phyloP scores from a whole-genome alignment of 768 basidiomycete genomes.

The Suillus subalutaceus region DNA sequence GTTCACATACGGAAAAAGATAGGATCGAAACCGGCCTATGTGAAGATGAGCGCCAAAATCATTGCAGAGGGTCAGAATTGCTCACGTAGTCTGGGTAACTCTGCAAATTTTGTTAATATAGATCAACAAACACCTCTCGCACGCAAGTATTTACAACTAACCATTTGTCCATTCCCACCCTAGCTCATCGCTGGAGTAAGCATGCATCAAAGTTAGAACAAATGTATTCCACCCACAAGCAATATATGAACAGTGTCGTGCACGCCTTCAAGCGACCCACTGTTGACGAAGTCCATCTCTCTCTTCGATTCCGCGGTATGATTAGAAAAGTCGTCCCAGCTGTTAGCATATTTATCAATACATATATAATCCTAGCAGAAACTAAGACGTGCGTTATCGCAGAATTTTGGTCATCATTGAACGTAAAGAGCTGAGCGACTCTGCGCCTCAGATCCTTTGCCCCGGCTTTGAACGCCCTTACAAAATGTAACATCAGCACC shows the following conservation, averaged over 20 bases:
- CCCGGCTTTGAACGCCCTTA: slow-evolving; percentile 21
- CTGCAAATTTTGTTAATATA: slow-evolving; percentile 13
- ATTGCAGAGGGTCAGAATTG: background rate
- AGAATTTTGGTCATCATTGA: slow-evolving; percentile 18
- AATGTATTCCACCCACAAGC: slow-evolving; percentile 17
- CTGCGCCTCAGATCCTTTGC: slow-evolving; percentile 18
- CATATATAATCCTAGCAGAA: background rate
- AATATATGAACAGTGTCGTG: slow-evolving; percentile 24
- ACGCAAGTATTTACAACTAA: slow-evolving; percentile 12
- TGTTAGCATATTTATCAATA: slow-evolving; percentile 12
- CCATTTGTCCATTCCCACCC: slow-evolving; percentile 33
- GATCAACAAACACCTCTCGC: background rate
- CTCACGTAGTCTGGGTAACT: slow-evolving; percentile 27
- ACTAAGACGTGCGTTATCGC: slow-evolving; percentile 14
- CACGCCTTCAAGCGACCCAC: slow-evolving; percentile 25
- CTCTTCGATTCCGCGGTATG: slow-evolving; percentile 22
- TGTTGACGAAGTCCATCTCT: slow-evolving; percentile 13
- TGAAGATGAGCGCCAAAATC: background rate
- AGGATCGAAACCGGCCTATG: slow-evolving; percentile 28
- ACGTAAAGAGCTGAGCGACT: slow-evolving; percentile 25
- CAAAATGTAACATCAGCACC: background rate
- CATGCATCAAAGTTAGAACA: background rate
- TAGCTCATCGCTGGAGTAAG: slow-evolving; percentile 8
- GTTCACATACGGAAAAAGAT: slow-evolving; percentile 27
- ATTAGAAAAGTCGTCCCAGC: slow-evolving; percentile 35